A percentile compares a stretch with the other conserved stretches of the same genome.
These are phyloP conservation scores for Colletotrichum shisoi DNA, from an alignment of 2,329 filamentous ascomycete species.

Conservation along the genomic window DNA sequence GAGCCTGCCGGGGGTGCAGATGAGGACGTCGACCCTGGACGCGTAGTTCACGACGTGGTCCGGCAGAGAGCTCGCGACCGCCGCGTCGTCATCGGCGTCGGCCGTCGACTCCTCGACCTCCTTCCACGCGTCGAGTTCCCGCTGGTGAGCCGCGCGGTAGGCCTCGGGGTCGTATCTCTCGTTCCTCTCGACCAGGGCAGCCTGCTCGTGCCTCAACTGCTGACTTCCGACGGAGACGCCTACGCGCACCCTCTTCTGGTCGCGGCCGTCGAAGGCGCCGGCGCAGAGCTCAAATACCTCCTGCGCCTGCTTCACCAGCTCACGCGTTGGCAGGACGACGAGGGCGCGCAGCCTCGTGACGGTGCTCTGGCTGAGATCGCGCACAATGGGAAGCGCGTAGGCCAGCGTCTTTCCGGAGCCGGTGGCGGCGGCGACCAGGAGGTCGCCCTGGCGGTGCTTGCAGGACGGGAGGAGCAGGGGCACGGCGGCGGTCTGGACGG, in stretches of 20 bases:
- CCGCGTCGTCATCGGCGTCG: slow-evolving; percentile 55
- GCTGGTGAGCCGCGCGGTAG: slow-evolving; percentile 58
- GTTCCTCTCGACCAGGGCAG: slow-evolving; percentile 55
- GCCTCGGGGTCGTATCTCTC: slow-evolving; percentile 70
- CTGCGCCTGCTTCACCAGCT: slow-evolving; percentile 86
- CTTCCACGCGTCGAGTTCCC: slow-evolving; percentile 50
- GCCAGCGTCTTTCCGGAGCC: slow-evolving; percentile 95
- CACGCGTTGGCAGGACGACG: slow-evolving; percentile 88
- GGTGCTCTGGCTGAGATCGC: slow-evolving; percentile 71
- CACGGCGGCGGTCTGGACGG: slow-evolving; percentile 80
- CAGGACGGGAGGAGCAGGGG: slow-evolving; percentile 77
- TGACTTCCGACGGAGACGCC: slow-evolving; percentile 85
- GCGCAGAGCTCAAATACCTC: slow-evolving; percentile 79
- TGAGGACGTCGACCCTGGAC: slow-evolving; percentile 84
- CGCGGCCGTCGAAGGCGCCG: slow-evolving; percentile 63
- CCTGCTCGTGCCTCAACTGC: slow-evolving; percentile 71
- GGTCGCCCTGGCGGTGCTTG: slow-evolving; percentile 71
- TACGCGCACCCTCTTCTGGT: slow-evolving; percentile 74
- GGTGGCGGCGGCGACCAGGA: slow-evolving; percentile 91
- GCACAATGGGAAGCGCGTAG: slow-evolving; percentile 85
- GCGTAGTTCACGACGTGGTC: slow-evolving; percentile 70
- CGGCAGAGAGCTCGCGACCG: slow-evolving; percentile 53
- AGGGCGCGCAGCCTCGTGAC: slow-evolving; percentile 77
- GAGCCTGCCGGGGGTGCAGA: slow-evolving; percentile 89
- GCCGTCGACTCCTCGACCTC: slow-evolving; percentile 51